A percentile compares a stretch with the other conserved stretches of the same genome.
Evolutionary conservation across 73 alveolate species (phyloP).

Genomic region (Tetrahymena borealis): DNA sequence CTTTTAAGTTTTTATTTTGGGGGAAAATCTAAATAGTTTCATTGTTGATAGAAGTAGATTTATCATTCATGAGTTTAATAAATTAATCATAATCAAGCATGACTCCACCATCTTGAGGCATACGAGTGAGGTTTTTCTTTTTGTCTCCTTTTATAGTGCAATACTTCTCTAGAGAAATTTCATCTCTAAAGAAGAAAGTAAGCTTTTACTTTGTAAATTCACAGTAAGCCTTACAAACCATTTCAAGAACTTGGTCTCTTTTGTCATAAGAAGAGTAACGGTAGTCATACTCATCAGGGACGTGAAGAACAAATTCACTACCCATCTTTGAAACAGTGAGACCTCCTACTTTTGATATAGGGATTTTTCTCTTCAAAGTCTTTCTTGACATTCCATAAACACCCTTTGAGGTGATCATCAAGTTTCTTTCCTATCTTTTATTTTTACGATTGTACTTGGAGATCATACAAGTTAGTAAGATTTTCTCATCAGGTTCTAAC

Average conservation of each 20-base stretch:
- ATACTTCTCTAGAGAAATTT: constrained; percentile 53
- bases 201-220: constrained; percentile 8
- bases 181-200: constrained; percentile 39
- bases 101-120: constrained; percentile 60
- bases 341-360: constrained; percentile 52
- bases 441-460: constrained; percentile 66
- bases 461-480: constrained; percentile 53
- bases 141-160: constrained; percentile 74
- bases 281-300: constrained; percentile 63
- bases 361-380: constrained; percentile 64
- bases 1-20: neutral
- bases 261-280: constrained; percentile 45
- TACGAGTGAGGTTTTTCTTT: constrained; percentile 59
- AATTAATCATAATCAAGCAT: constrained; percentile 54
- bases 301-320: constrained; percentile 57
- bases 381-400: constrained; percentile 53
- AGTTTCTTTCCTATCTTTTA: constrained; percentile 61
- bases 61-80: constrained; percentile 12
- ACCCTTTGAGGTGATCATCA: constrained; percentile 56
- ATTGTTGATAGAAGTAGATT: neutral
- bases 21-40: neutral
- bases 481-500: constrained; percentile 53
- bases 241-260: constrained; percentile 32
- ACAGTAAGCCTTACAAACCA: constrained; percentile 20
- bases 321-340: constrained; percentile 48